These are phyloP conservation scores for Trichosanthes truncata DNA, from an alignment of 306 rosid genomes.

Conservation along the genomic window DNA sequence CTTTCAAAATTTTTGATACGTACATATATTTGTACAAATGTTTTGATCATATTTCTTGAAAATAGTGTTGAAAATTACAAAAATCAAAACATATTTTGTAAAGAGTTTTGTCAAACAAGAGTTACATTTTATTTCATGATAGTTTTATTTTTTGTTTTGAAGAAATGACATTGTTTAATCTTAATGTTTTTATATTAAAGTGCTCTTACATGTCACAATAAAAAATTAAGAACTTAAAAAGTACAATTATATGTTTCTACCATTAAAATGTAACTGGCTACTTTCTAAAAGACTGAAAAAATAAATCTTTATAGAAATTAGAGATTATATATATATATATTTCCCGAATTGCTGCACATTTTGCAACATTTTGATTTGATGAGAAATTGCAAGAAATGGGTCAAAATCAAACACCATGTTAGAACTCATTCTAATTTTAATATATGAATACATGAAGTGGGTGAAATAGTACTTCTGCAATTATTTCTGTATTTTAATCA, in stretches of 20 bases:
- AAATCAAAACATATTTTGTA: background rate
- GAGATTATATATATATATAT: too few species aligned
- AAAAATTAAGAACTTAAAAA: too few species aligned
- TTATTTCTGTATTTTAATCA: background rate
- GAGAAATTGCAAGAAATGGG: background rate
- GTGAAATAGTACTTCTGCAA: background rate
- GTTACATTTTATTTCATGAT: background rate
- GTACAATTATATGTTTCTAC: background rate
- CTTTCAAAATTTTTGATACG: too few species aligned
- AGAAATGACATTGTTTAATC: background rate
- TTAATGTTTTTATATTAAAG: background rate
- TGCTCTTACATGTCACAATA: too few species aligned
- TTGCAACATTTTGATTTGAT: background rate
- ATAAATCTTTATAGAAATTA: too few species aligned
- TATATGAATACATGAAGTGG: background rate
- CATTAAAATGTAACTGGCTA: too few species aligned
- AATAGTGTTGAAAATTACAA: background rate
- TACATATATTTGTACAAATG: too few species aligned
- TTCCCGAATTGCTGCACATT: background rate
- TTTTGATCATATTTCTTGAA: background rate
- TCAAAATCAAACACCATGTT: background rate
- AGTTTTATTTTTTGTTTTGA: background rate
- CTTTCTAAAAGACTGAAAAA: too few species aligned
- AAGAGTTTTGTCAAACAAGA: background rate
- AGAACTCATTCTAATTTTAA: background rate